Evolutionary conservation across 257 asterid genomes (phyloP).

Genomic region (Oldenlandia corymbosa): DNA sequence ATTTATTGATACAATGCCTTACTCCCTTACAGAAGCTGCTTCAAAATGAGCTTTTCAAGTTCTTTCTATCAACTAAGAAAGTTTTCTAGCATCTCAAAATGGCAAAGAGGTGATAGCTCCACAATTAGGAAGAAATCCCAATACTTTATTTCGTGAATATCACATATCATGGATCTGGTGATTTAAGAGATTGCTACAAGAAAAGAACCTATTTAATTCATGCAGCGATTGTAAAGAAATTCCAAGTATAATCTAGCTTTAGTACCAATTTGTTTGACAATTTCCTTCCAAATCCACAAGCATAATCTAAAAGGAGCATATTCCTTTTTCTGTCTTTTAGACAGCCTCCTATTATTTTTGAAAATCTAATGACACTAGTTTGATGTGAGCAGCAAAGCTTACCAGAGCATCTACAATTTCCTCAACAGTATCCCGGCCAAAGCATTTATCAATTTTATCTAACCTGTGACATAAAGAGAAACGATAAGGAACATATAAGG

Average conservation of each 20-base stretch:
- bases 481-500: constrained; percentile 7
- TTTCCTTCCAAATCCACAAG: not conserved
- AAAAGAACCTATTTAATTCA: not conserved
- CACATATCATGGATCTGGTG: not conserved
- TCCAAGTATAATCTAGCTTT: not conserved
- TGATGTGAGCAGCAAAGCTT: constrained; percentile 24
- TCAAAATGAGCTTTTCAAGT: not conserved
- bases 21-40: not conserved
- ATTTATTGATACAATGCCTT: not conserved
- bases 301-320: too few relatives aligned
- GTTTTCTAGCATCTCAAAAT: constrained; percentile 1
- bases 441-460: constrained; percentile 62
- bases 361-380: too few relatives aligned
- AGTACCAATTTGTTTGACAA: not conserved
- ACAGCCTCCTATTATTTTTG: too few relatives aligned
- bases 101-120: not conserved
- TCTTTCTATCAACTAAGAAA: not conserved
- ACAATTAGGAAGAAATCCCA: not conserved
- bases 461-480: constrained; percentile 46
- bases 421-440: constrained; percentile 75
- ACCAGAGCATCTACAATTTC: constrained; percentile 88
- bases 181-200: not conserved
- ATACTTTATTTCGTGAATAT: not conserved
- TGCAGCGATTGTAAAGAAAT: not conserved
- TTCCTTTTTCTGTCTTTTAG: too few relatives aligned